Percentiles rank a stretch among this genome's conserved stretches.
phyloP scores from a whole-genome alignment of 2,329 filamentous ascomycete genomes.

The Fusarium fracticaudum region DNA sequence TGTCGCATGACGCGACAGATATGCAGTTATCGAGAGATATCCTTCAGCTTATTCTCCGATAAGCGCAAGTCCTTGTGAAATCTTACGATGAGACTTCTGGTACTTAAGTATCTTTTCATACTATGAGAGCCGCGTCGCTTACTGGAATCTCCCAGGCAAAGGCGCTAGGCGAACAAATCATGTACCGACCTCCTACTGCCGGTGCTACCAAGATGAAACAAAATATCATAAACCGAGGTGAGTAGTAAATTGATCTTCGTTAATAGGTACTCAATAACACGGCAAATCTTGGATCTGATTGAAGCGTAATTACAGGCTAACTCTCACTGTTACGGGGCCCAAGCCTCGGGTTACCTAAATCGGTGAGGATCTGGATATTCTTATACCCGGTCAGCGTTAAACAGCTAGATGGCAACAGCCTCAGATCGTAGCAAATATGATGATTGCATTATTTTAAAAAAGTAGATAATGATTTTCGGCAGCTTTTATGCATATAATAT shows the following conservation, averaged over 20 bases:
- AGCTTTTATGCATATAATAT: fast-evolving
- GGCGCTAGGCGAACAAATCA: background rate
- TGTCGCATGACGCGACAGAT: background rate
- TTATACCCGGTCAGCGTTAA: background rate
- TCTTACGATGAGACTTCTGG: background rate
- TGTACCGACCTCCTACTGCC: background rate
- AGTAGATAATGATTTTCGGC: too few relatives aligned
- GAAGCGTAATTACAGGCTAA: background rate
- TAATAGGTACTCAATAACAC: background rate
- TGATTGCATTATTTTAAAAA: background rate
- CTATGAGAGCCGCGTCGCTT: background rate
- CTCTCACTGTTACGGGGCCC: too few relatives aligned
- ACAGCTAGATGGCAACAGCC: fast-evolving
- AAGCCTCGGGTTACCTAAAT: conserved; percentile 31
- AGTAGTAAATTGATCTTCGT: background rate
- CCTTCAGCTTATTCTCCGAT: background rate
- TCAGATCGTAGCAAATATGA: background rate
- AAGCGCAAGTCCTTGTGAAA: background rate
- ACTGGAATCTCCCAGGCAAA: fast-evolving
- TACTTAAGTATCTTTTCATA: too few relatives aligned
- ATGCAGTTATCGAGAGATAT: background rate
- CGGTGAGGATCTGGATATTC: background rate
- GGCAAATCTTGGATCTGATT: background rate
- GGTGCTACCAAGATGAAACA: background rate
- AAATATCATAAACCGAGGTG: background rate